Evolutionary conservation across 495 filamentous ascomycete species (phyloP), one percentile per base, ranked within the genome.

Genomic region (Aspergillus bertholletiae): DNA sequence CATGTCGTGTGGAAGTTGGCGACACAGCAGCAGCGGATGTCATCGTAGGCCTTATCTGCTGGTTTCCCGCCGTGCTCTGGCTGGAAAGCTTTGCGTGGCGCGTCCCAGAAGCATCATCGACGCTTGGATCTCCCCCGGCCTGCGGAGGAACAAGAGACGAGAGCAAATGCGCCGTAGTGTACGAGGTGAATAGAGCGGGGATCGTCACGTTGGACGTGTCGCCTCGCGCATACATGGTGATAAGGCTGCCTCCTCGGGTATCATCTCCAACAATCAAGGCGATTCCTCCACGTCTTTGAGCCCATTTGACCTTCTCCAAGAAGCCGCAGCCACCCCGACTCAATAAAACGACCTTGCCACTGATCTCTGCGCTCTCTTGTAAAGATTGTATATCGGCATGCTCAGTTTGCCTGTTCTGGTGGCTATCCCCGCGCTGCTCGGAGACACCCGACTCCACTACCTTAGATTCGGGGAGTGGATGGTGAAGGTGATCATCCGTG

Each of bases 191-290:
- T 12, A 97, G 73, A 1, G 95, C 88, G 5, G 94, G 91, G 46
- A 97, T 97, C 2, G 90, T 88, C 56, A 97, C 81, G 61, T 98
- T 96, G 27, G 89, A 95, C 3, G 91, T 96, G 69, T 97, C 91
- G 22, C 93, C 94, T 46, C 86, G 79, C 8, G 94, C 95, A 69
- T 96, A 97, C 94, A 99, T 99, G 52, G 92, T 94, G 35, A 99
- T 86, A 54, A 99, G 68, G 22, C 79, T 80, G 11, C 90, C 93
- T 32, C 92, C 90, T 51, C 87, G 84, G 44, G 88, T 87, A 69
- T 97, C 87, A 66, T 99, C 94, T 18, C 94, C 94, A 7, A 99
- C 92, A 62, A 99, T 94, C 55, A 99, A 71, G 21, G 90, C 93
- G 47, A 89, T 78, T 9, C 86, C 94, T 8, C 94, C 94, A 58